Evolutionary conservation across 129 eudicot genomes (phyloP).

Genomic region (Gnaphalium uliginosum): DNA sequence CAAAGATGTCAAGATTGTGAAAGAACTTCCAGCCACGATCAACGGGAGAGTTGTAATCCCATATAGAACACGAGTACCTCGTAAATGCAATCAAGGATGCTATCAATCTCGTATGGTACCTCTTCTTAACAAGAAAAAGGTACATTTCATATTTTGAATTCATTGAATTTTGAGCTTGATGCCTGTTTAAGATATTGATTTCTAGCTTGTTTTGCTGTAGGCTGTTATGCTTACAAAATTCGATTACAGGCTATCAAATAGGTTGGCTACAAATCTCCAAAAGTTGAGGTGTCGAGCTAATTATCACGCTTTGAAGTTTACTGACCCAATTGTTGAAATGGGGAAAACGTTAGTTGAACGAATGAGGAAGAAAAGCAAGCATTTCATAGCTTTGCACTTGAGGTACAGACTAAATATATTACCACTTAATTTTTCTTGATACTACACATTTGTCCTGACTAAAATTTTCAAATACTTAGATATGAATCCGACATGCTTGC

Average conservation of each 20-base stretch:
- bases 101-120: slow-evolving; percentile 58
- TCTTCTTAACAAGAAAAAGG: slow-evolving; percentile 55
- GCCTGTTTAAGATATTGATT: not conserved
- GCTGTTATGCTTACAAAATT: slow-evolving; percentile 72
- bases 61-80: slow-evolving; percentile 57
- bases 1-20: slow-evolving; percentile 60
- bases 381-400: slow-evolving; percentile 68
- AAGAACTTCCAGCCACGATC: slow-evolving; percentile 42
- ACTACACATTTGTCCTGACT: not conserved
- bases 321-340: slow-evolving; percentile 66
- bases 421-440: not conserved
- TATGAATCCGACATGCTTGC: slow-evolving; percentile 89
- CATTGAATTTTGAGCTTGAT: slow-evolving; percentile 1
- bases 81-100: slow-evolving; percentile 66
- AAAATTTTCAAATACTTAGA: slow-evolving; percentile 25
- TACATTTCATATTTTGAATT: slow-evolving; percentile 21
- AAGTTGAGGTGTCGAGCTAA: slow-evolving; percentile 80
- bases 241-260: slow-evolving; percentile 70
- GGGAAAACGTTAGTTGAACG: slow-evolving; percentile 60
- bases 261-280: slow-evolving; percentile 58
- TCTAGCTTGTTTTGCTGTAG: slow-evolving; percentile 38
- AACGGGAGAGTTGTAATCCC: slow-evolving; percentile 48
- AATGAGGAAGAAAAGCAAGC: slow-evolving; percentile 73
- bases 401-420: slow-evolving; percentile 33
- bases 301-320: slow-evolving; percentile 68